A percentile compares a stretch with the other conserved stretches of the same genome.
Evolutionary conservation across 2,329 filamentous ascomycete species (phyloP).

Genomic region (Bipolaris victoriae): DNA sequence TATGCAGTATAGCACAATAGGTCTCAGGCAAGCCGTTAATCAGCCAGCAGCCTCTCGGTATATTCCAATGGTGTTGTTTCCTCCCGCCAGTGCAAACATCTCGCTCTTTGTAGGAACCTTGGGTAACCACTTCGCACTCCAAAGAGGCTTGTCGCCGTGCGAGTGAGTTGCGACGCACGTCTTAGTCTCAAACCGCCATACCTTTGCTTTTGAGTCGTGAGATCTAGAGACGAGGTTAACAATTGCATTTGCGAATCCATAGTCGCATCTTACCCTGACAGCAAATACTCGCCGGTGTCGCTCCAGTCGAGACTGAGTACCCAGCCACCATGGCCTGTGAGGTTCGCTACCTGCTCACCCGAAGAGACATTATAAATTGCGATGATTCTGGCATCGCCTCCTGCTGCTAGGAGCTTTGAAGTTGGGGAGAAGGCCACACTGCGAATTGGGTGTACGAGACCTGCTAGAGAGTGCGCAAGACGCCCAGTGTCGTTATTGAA

Average conservation of each 20-base stretch:
- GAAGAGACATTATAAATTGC: constrained; percentile 90
- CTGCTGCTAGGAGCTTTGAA: constrained; percentile 82
- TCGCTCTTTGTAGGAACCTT: constrained; percentile 45
- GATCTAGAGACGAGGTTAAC: constrained; percentile 53
- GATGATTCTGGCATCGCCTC: constrained; percentile 86
- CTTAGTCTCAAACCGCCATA: constrained; percentile 87
- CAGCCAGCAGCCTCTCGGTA: constrained; percentile 51
- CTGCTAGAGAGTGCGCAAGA: constrained; percentile 83
- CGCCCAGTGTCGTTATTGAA: constrained; percentile 92
- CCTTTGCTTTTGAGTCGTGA: constrained; percentile 92
- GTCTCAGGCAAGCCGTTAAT: constrained; percentile 4
- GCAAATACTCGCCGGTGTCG: constrained; percentile 85
- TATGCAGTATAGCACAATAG: background rate
- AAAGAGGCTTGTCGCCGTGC: constrained; percentile 68
- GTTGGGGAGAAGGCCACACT: constrained; percentile 87
- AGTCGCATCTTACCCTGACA: constrained; percentile 68
- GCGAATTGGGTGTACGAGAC: constrained; percentile 85
- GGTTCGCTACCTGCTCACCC: constrained; percentile 88
- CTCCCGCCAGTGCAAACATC: constrained; percentile 51
- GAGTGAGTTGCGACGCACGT: constrained; percentile 91
- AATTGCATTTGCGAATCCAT: background rate
- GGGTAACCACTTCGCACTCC: constrained; percentile 50
- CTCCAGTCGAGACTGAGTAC: constrained; percentile 93
- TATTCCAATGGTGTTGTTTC: constrained; percentile 46
- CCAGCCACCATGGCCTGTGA: constrained; percentile 83